Conservation (phyloP, 2,329 filamentous ascomycete species). For the Talaromyces sp. region DNA sequence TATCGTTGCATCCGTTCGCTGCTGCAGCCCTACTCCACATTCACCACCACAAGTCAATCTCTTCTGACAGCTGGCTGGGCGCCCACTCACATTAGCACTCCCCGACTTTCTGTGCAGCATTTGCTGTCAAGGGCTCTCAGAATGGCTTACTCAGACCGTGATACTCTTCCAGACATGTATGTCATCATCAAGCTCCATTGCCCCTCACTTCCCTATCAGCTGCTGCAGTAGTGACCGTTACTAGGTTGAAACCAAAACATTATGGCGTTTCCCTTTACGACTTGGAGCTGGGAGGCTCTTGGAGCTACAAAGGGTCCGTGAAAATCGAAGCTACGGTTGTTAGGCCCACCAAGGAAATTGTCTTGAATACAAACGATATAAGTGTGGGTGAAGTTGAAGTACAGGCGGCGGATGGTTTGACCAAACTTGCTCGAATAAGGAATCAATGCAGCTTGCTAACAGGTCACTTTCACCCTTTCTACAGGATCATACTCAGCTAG, state of each 20-base stretch:
- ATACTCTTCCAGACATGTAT: constrained; percentile 41
- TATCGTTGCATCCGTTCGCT: not conserved
- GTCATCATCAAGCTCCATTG: constrained; percentile 14
- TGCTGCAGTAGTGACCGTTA: constrained; percentile 6
- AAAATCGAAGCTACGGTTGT: constrained; percentile 71
- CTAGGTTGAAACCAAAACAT: constrained; percentile 72
- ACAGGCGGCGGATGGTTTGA: constrained; percentile 28
- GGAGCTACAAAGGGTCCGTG: constrained; percentile 81
- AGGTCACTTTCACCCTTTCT: not conserved
- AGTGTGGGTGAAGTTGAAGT: constrained; percentile 59
- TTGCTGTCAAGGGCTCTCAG: constrained; percentile 24
- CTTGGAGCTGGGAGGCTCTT: constrained; percentile 64
- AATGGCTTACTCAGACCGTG: constrained; percentile 41
- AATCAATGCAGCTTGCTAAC: not conserved
- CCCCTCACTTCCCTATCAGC: not conserved
- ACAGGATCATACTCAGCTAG: constrained; percentile 31
- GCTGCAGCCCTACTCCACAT: not conserved
- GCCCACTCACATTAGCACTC: not conserved
- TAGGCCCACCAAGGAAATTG: constrained; percentile 67
- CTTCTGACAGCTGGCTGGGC: too few species aligned
- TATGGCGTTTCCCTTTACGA: constrained; percentile 79
- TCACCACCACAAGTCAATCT: not conserved
- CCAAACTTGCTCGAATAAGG: not conserved
- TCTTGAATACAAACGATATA: constrained; percentile 80
- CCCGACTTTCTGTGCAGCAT: not conserved